A percentile compares a stretch with the other conserved stretches of the same genome.
Evolutionary conservation across 2,329 filamentous ascomycete genomes (phyloP).

Genomic region (Aspergillus flavus): DNA sequence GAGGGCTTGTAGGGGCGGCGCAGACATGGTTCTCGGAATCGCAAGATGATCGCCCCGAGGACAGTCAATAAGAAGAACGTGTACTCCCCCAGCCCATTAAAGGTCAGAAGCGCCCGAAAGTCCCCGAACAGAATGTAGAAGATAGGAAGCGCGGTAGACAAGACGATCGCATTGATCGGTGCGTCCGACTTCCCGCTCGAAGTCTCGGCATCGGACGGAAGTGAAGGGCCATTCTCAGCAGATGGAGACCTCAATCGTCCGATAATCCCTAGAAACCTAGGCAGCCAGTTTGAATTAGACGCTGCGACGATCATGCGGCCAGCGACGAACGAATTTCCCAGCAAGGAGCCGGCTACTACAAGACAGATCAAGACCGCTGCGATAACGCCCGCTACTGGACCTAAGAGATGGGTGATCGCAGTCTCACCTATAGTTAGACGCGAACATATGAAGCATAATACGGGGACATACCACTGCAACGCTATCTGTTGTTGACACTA

Average conservation of each 20-base stretch:
- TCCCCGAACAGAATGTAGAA: slow-evolving; percentile 21
- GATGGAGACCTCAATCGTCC: slow-evolving; percentile 4
- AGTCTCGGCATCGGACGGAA: neutral
- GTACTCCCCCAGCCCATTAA: slow-evolving; percentile 23
- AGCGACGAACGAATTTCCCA: slow-evolving; percentile 20
- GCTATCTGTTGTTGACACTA: slow-evolving; percentile 20
- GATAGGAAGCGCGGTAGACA: slow-evolving; percentile 15
- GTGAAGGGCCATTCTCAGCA: neutral
- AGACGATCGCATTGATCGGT: slow-evolving; percentile 19
- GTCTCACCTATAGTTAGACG: slow-evolving; percentile 8
- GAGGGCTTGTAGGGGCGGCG: slow-evolving; percentile 19
- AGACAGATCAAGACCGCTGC: slow-evolving; percentile 18
- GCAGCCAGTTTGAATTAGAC: slow-evolving; percentile 19
- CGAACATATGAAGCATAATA: too few relatives aligned
- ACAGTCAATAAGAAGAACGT: slow-evolving; percentile 22
- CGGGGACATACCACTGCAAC: slow-evolving; percentile 18
- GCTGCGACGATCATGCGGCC: slow-evolving; percentile 22
- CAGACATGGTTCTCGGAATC: slow-evolving; percentile 17
- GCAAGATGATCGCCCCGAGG: slow-evolving; percentile 17
- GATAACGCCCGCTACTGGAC: slow-evolving; percentile 13
- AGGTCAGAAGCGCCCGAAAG: slow-evolving; percentile 20
- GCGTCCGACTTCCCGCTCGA: slow-evolving; percentile 12
- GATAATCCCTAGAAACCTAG: slow-evolving; percentile 14
- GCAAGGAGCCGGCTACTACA: slow-evolving; percentile 19
- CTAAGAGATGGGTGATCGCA: slow-evolving; percentile 17